phyloP scores from a whole-genome alignment of 2,329 filamentous ascomycete species.

The Ceratocystis variospora region DNA sequence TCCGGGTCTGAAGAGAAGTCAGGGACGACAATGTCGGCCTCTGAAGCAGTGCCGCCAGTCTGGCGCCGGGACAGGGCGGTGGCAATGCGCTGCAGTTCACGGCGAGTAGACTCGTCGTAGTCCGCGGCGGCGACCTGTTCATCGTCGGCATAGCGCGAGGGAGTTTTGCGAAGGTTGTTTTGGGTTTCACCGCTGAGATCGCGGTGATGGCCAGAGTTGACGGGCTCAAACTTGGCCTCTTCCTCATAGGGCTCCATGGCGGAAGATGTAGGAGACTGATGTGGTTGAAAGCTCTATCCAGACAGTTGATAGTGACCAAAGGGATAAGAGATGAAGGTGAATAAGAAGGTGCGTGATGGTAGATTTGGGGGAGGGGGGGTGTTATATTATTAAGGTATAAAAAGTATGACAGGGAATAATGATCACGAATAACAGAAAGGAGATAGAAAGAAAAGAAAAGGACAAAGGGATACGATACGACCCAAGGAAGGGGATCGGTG shows the following conservation, averaged over 20 bases:
- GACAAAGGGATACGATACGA: neutral
- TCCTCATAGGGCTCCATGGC: constrained; percentile 4
- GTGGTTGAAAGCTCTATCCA: neutral
- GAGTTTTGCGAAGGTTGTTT: neutral
- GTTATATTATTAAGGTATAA: constrained; percentile 5
- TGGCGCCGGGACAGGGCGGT: constrained; percentile 29
- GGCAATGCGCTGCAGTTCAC: constrained; percentile 30
- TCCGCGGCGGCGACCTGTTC: constrained; percentile 12
- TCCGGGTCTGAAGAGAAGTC: constrained; percentile 23
- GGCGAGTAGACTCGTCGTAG: constrained; percentile 25
- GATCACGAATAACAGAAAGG: neutral
- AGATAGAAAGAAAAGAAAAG: neutral
- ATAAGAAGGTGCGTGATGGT: neutral
- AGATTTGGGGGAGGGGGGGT: neutral
- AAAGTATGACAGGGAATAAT: neutral
- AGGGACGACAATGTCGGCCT: constrained; percentile 11
- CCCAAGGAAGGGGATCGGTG: neutral
- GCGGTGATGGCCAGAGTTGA: neutral
- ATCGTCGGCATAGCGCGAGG: neutral
- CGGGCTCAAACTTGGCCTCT: constrained; percentile 6
- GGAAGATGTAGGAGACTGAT: neutral
- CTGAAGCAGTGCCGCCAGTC: constrained; percentile 21
- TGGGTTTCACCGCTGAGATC: constrained; percentile 5
- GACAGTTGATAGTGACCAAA: no score
- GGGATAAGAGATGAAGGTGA: neutral